These are phyloP conservation scores for Forsythia viridissima DNA, from an alignment of 257 asterid genomes.

Conservation along the genomic window DNA sequence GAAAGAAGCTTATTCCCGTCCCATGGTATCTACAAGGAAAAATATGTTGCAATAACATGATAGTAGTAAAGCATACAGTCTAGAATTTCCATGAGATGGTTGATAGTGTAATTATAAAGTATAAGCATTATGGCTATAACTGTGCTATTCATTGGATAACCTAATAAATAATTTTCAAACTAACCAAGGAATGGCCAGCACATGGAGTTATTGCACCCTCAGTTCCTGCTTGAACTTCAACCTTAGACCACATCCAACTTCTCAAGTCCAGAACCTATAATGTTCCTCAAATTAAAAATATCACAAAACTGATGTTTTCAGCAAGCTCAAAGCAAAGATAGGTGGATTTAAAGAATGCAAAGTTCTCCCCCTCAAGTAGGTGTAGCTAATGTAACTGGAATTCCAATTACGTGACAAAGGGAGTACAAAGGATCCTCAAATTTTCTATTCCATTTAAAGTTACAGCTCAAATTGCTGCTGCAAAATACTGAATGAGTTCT, in stretches of 20 bases:
- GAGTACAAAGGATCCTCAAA: constrained; percentile 14
- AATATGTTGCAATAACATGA: constrained; percentile 23
- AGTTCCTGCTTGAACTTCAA: constrained; percentile 60
- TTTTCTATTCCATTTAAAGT: constrained; percentile 6
- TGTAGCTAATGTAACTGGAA: constrained; percentile 6
- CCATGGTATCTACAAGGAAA: constrained; percentile 74
- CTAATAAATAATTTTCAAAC: constrained; percentile 34
- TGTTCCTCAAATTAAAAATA: constrained; percentile 21
- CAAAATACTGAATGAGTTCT: neutral
- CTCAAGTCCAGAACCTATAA: constrained; percentile 71
- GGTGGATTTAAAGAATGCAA: constrained; percentile 19
- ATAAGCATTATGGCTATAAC: constrained; percentile 5
- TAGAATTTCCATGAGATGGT: constrained; percentile 4
- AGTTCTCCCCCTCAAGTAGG: neutral
- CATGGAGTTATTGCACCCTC: constrained; percentile 56
- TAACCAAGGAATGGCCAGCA: constrained; percentile 93
- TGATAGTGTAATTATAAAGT: neutral
- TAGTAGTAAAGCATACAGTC: constrained; percentile 12
- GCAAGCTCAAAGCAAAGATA: constrained; percentile 22
- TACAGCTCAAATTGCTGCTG: neutral
- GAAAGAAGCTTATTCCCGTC: constrained; percentile 92
- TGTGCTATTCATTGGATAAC: constrained; percentile 21
- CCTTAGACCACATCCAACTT: constrained; percentile 90
- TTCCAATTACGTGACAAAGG: constrained; percentile 2
- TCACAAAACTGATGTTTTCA: constrained; percentile 12